A percentile compares a stretch with the other conserved stretches of the same genome.
Evolutionary conservation across 805 yeast genomes (phyloP).

Genomic region (Candida chauliodis): DNA sequence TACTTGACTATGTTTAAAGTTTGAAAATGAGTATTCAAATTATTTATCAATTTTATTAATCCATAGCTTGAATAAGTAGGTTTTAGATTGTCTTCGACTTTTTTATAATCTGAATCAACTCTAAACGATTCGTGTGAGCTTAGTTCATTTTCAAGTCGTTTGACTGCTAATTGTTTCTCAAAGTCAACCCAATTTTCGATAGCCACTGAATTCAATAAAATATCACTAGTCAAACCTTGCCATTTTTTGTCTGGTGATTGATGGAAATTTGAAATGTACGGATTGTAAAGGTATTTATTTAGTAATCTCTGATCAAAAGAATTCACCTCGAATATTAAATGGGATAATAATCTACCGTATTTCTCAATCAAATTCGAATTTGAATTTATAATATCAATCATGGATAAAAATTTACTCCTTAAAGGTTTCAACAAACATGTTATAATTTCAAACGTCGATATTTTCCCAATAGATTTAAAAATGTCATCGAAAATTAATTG

Average conservation of each 20-base stretch:
- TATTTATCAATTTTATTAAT: conserved; percentile 53
- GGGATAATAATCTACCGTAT: conserved; percentile 51
- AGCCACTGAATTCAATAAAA: conserved; percentile 18
- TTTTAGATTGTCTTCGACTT: conserved; percentile 24
- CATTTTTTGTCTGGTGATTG: conserved; percentile 32
- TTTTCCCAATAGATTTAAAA: conserved; percentile 24
- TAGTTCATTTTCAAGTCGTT: conserved; percentile 47
- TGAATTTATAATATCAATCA: conserved; percentile 21
- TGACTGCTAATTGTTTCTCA: conserved; percentile 50
- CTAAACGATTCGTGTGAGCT: conserved; percentile 46
- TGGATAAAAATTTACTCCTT: conserved; percentile 36
- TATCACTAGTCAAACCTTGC: conserved; percentile 46
- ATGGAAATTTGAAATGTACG: conserved; percentile 23
- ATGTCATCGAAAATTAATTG: conserved; percentile 34
- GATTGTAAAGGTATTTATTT: conserved; percentile 44
- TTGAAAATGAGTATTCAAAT: conserved; percentile 52
- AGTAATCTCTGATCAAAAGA: conserved; percentile 53
- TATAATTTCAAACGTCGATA: conserved; percentile 38
- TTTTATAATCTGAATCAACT: conserved; percentile 52
- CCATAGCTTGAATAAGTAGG: conserved; percentile 66
- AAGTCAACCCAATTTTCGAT: conserved; percentile 48
- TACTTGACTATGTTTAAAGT: conserved; percentile 48
- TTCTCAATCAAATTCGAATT: conserved; percentile 25
- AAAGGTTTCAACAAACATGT: conserved; percentile 46
- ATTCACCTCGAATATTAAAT: conserved; percentile 54